phyloP scores from a whole-genome alignment of 2,329 filamentous ascomycete genomes.

The Fusarium citri region DNA sequence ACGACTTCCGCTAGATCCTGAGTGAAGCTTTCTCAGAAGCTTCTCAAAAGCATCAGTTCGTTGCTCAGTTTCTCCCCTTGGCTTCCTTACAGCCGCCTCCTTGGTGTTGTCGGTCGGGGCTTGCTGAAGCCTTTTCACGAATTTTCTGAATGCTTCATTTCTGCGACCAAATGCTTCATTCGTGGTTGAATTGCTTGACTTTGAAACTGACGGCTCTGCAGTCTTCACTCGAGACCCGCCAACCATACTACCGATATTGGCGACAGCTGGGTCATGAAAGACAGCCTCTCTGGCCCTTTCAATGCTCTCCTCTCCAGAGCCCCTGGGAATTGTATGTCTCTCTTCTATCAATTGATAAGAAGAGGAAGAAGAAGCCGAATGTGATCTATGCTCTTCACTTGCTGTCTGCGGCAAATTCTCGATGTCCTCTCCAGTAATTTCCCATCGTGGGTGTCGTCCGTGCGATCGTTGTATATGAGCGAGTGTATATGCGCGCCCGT shows the following conservation, averaged over 20 bases:
- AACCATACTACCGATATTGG: slow-evolving; percentile 12
- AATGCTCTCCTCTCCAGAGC: neutral
- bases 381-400: slow-evolving; percentile 13
- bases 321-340: neutral
- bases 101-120: neutral
- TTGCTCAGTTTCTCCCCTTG: neutral
- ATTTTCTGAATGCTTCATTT: slow-evolving; percentile 42
- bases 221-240: neutral
- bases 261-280: slow-evolving; percentile 33
- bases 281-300: slow-evolving; percentile 31
- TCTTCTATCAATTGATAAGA: neutral
- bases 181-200: neutral
- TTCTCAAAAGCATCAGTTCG: slow-evolving; percentile 45
- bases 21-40: slow-evolving; percentile 46
- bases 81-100: neutral
- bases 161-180: slow-evolving; percentile 15
- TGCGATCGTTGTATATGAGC: slow-evolving; percentile 29
- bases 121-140: slow-evolving; percentile 46
- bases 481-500: neutral
- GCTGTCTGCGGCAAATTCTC: neutral
- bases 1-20: neutral
- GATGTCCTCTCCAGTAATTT: slow-evolving; percentile 12
- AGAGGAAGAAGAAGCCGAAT: neutral
- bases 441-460: neutral
- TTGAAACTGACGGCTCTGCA: neutral